phyloP scores from a whole-genome alignment of 495 filamentous ascomycete species.

The Ascobolus immersus region DNA sequence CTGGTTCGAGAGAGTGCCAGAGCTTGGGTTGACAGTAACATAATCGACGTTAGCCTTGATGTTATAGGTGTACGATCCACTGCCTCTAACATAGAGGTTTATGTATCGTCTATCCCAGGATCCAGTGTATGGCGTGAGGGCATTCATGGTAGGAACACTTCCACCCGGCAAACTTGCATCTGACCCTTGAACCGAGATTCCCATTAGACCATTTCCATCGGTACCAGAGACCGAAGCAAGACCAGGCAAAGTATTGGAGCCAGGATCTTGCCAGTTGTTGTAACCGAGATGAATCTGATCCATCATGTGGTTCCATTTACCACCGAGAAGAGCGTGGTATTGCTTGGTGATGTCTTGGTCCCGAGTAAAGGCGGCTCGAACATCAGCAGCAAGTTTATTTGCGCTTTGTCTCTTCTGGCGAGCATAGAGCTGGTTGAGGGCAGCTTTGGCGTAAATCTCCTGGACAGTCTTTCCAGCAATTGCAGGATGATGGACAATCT shows the following conservation, averaged over 20 bases:
- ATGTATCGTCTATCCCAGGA: constrained; percentile 16
- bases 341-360: constrained; percentile 20
- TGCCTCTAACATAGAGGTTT: constrained; percentile 22
- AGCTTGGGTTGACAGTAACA: constrained; percentile 16
- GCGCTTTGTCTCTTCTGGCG: constrained; percentile 22
- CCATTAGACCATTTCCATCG: constrained; percentile 18
- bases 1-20: constrained; percentile 17
- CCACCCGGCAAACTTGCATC: constrained; percentile 3
- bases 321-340: constrained; percentile 21
- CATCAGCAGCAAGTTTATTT: constrained; percentile 19
- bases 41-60: constrained; percentile 16
- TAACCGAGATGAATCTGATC: constrained; percentile 25
- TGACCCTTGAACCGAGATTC: constrained; percentile 20
- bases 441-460: constrained; percentile 19
- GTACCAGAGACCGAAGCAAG: constrained; percentile 11
- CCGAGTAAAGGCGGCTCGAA: constrained; percentile 18
- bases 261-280: constrained; percentile 21
- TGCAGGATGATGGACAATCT: constrained; percentile 24
- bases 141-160: constrained; percentile 2
- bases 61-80: constrained; percentile 16
- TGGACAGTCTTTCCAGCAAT: constrained; percentile 20
- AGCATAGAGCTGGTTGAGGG: constrained; percentile 22
- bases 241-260: constrained; percentile 17
- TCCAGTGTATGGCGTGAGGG: constrained; percentile 2
- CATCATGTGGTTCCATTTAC: constrained; percentile 28